Percentiles rank a stretch among this genome's conserved stretches.
phyloP scores from a whole-genome alignment of 306 rosid genomes.

The Prunus fruticosa region DNA sequence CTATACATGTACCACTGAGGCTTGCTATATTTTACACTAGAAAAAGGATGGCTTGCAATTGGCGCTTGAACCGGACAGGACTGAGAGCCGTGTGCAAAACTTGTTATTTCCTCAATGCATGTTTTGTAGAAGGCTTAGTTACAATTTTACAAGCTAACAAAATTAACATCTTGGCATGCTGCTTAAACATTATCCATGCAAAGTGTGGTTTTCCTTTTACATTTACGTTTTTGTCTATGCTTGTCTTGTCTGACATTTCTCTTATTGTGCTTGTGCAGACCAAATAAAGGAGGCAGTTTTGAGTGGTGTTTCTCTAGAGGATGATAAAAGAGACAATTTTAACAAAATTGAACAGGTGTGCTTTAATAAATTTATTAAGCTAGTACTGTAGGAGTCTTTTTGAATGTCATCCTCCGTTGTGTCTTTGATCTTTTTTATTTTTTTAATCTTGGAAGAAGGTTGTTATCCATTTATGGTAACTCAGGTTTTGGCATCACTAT shows the following conservation, averaged over 20 bases:
- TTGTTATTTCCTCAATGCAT: background rate
- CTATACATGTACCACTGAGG: background rate
- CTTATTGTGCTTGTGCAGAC: constrained; percentile 47
- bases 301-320: constrained; percentile 91
- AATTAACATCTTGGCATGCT: background rate
- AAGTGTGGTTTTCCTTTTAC: constrained; percentile 1
- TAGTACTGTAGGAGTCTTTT: background rate
- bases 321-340: constrained; percentile 72
- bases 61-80: background rate
- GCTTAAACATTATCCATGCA: constrained; percentile 8
- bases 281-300: constrained; percentile 92
- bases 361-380: constrained; percentile 1
- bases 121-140: background rate
- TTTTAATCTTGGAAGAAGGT: background rate
- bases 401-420: background rate
- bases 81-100: background rate
- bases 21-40: background rate
- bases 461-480: too few species aligned
- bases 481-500: too few species aligned
- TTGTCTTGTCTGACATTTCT: constrained; percentile 26
- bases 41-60: background rate
- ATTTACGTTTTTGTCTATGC: constrained; percentile 9
- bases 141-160: background rate
- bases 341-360: constrained; percentile 87
- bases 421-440: background rate